Conservation (phyloP, 345 rosid genomes). For the Clarkia xantiana region DNA sequence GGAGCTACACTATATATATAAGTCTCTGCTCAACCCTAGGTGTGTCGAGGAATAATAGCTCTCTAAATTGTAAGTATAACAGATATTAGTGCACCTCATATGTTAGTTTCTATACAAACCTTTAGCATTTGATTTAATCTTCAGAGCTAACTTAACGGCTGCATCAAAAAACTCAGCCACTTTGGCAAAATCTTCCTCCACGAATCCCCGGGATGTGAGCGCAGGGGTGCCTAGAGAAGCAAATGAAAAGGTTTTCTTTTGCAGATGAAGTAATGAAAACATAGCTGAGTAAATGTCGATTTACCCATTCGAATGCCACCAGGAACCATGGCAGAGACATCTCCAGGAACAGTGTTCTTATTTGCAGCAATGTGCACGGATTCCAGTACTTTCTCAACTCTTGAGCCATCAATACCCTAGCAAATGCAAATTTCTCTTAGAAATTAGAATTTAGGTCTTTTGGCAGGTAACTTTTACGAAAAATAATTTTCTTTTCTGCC, state of each 20-base stretch:
- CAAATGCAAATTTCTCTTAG: background rate
- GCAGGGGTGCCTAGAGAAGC: constrained; percentile 75
- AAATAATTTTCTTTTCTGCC: no score
- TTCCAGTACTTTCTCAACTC: constrained; percentile 90
- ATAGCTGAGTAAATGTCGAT: constrained; percentile 5
- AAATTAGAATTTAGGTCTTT: no score
- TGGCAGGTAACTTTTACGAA: no score
- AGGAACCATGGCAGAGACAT: constrained; percentile 97
- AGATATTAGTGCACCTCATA: no score
- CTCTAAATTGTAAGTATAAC: no score
- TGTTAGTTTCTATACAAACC: constrained; percentile 27
- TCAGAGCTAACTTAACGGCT: constrained; percentile 71
- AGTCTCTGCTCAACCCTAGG: no score
- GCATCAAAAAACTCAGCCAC: constrained; percentile 85
- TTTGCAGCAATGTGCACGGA: constrained; percentile 85
- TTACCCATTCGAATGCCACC: constrained; percentile 97
- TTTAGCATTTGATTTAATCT: constrained; percentile 54
- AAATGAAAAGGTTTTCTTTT: background rate
- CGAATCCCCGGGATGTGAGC: constrained; percentile 85
- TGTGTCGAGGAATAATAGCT: no score
- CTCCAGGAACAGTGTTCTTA: constrained; percentile 95
- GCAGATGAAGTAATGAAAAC: constrained; percentile 3
- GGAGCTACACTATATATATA: no score
- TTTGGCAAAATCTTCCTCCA: constrained; percentile 75
- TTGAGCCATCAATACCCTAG: constrained; percentile 89